Evolutionary conservation across 2,329 filamentous ascomycete genomes (phyloP), one percentile per base, ranked within the genome.

Genomic region (Helotiales sp.): DNA sequence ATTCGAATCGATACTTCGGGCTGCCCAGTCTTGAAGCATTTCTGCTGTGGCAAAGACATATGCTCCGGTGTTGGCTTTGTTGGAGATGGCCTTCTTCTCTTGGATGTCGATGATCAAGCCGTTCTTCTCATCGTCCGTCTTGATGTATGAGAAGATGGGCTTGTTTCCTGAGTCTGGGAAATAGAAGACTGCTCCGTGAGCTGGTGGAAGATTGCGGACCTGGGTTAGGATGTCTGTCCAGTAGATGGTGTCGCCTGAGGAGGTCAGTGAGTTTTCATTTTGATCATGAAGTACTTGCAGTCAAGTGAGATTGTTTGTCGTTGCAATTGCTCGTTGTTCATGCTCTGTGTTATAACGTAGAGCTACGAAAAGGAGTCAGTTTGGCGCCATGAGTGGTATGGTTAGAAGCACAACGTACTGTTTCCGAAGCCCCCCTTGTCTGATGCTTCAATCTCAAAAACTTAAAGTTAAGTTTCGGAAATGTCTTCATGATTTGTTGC

Each of bases 101-200:
- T 63, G 63, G 24, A 71, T 70, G 47, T 70, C 69, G 22, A 64
- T 58, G 42, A 71, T 70, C 12, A 58, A 29, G 10, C 54, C 34
- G 2, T 52, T 44, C 13, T 42, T 60, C 58, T 59, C 47, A 30
- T 55, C 44, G 30, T 69, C 65, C 3, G 69, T 71, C 54, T 69
- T 67, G 50, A 69, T 69, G 58, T 70, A 70, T 3, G 69, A 70
- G 59, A 66, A 70, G 55, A 70, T 70, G 29, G 69, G 69, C 51
- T 67, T 66, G 51, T 64, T 57, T 25, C 69, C 66, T 29, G 66
- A 36, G 22, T 52, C 54, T 8, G 54, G 38, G 54, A 56, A 56
- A 31, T 56, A 52, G 29, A 56, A 56, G 8, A 56, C 47, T 8
- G 54, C 54, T n/a, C 54, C 54, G 17, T 46, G 49, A 24, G 40